phyloP scores from a whole-genome alignment of 2,329 filamentous ascomycete genomes.

The Colletotrichum eleusines region DNA sequence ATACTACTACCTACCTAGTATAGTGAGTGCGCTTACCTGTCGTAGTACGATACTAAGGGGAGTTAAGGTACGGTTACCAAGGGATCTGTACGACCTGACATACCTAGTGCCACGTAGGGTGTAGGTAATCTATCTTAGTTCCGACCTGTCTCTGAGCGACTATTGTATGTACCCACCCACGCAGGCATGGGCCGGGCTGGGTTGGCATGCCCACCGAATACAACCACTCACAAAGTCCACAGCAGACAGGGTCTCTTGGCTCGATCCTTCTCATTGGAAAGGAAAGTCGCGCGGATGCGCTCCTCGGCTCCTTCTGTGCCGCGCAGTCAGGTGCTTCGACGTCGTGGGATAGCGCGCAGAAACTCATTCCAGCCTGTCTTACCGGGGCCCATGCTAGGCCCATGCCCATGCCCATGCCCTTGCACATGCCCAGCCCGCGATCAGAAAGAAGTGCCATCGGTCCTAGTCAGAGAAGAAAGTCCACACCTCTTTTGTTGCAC shows the following conservation, averaged over 20 bases:
- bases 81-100: too few relatives aligned
- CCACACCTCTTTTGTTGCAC: slow-evolving; percentile 26
- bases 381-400: slow-evolving; percentile 12
- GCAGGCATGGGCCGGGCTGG: slow-evolving; percentile 15
- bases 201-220: not conserved
- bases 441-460: slow-evolving; percentile 24
- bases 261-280: slow-evolving; percentile 20
- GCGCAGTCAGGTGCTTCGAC: not conserved
- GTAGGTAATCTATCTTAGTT: too few relatives aligned
- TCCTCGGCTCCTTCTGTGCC: not conserved
- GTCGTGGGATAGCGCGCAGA: slow-evolving; percentile 4
- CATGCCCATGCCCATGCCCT: too few relatives aligned
- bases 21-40: too few relatives aligned
- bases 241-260: slow-evolving; percentile 11
- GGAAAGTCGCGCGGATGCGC: slow-evolving; percentile 26
- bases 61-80: too few relatives aligned
- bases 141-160: not conserved
- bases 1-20: too few relatives aligned
- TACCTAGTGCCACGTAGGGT: too few relatives aligned
- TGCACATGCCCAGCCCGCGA: not conserved
- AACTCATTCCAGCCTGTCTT: slow-evolving; percentile 2
- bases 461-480: slow-evolving; percentile 27
- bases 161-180: not conserved
- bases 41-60: too few relatives aligned
- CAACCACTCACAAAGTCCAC: slow-evolving; percentile 27